phyloP scores from a whole-genome alignment of 306 rosid genomes.

The Castanospermum australe region DNA sequence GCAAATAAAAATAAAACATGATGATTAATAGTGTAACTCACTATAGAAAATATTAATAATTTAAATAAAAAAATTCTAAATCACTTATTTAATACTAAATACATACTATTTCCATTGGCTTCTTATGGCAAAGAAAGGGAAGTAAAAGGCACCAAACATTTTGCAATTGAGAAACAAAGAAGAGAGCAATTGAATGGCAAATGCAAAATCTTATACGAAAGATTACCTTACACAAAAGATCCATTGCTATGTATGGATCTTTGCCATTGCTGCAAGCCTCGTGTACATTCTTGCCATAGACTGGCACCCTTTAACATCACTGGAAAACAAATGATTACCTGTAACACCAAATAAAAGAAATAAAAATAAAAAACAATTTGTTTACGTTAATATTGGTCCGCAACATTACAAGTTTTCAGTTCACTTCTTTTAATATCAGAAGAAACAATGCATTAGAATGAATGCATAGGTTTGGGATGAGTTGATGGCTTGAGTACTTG shows the following conservation, averaged over 20 bases:
- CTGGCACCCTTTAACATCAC: constrained; percentile 82
- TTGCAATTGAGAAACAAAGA: no score
- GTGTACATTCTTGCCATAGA: constrained; percentile 99
- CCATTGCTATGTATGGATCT: no score
- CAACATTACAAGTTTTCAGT: constrained; percentile 16
- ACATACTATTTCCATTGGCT: no score
- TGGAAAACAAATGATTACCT: constrained; percentile 93
- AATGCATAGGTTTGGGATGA: constrained; percentile 8
- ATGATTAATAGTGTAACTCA: no score
- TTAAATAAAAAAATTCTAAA: no score
- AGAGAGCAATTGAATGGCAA: constrained; percentile 51
- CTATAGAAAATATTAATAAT: no score
- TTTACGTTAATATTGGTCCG: not conserved
- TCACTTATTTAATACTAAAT: no score
- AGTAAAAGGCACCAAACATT: no score
- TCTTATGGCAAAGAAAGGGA: no score
- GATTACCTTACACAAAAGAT: no score
- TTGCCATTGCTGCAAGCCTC: constrained; percentile 96
- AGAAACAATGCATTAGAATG: not conserved
- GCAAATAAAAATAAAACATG: no score
- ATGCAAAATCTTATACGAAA: constrained; percentile 25
- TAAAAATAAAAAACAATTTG: not conserved
- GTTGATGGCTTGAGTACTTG: constrained; percentile 1
- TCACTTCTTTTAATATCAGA: not conserved
- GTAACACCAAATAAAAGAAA: constrained; percentile 9